Percentiles rank a stretch among this genome's conserved stretches.
Evolutionary conservation across 768 basidiomycete species (phyloP).

Genomic region (Serendipita vermifera): DNA sequence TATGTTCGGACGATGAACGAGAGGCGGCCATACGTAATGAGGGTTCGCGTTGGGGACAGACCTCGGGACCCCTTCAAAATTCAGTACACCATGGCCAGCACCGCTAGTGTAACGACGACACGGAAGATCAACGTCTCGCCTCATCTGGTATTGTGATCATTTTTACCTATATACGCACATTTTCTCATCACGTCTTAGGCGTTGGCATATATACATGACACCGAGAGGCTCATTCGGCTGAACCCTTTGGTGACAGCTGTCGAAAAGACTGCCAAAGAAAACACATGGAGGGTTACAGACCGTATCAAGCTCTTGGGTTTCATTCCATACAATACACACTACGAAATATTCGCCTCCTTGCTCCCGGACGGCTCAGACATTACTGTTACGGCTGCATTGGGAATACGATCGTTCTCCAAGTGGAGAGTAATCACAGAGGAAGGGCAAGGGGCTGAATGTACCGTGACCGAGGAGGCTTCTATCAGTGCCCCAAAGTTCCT

Average conservation of each 20-base stretch:
- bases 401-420: background rate
- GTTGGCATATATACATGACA: background rate
- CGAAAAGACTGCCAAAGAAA: too few relatives aligned
- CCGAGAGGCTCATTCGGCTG: background rate
- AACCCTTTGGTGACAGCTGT: background rate
- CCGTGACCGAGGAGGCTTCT: background rate
- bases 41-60: too few relatives aligned
- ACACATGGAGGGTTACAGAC: background rate
- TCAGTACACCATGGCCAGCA: too few relatives aligned
- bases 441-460: background rate
- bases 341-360: too few relatives aligned
- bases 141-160: too few relatives aligned
- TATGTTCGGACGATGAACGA: background rate
- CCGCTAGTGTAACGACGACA: too few relatives aligned
- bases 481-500: background rate
- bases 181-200: too few relatives aligned
- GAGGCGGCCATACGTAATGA: background rate
- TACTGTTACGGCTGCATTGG: background rate
- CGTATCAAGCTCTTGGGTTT: background rate
- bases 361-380: background rate
- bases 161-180: too few relatives aligned
- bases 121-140: too few relatives aligned
- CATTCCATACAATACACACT: background rate
- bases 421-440: conserved; percentile 8
- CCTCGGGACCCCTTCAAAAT: too few relatives aligned